A percentile compares a stretch with the other conserved stretches of the same genome.
These are phyloP conservation scores for Sphaerobolus stellatus DNA, from an alignment of 1,284 basidiomycete genomes.

Conservation along the genomic window DNA sequence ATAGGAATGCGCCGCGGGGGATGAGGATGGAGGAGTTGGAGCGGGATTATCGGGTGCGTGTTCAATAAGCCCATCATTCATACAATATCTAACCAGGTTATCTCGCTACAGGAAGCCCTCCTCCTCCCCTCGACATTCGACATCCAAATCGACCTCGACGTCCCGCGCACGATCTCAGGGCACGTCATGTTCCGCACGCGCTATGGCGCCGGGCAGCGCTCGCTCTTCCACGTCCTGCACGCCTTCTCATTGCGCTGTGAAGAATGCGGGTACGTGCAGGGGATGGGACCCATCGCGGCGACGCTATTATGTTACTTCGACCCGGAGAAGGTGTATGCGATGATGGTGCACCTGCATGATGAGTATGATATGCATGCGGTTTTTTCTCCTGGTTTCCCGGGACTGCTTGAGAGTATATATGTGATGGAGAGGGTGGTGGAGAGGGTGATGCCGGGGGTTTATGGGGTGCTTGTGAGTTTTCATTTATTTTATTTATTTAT, in stretches of 20 bases:
- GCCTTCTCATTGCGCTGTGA: conserved; percentile 83
- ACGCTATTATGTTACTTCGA: conserved; percentile 93
- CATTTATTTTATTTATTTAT: background rate
- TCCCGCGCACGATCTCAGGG: conserved; percentile 93
- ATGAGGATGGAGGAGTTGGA: conserved; percentile 24
- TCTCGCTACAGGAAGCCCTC: conserved; percentile 46
- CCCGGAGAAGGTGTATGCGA: conserved; percentile 83
- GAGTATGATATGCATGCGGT: conserved; percentile 87
- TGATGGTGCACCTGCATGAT: conserved; percentile 83
- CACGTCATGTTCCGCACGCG: conserved; percentile 94
- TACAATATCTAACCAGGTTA: conserved; percentile 1
- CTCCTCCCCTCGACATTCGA: conserved; percentile 86
- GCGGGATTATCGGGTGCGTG: conserved; percentile 50
- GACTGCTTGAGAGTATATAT: conserved; percentile 91
- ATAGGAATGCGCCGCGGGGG: conserved; percentile 37
- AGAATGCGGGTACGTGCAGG: conserved; percentile 97
- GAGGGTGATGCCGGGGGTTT: conserved; percentile 86
- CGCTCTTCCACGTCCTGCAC: conserved; percentile 93
- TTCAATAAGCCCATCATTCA: background rate
- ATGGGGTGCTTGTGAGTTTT: conserved; percentile 64
- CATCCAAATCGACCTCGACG: conserved; percentile 97
- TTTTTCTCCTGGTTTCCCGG: conserved; percentile 94
- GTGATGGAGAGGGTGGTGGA: conserved; percentile 89
- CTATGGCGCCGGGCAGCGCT: conserved; percentile 92
- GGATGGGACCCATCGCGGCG: conserved; percentile 97